phyloP scores from a whole-genome alignment of 441 rosid species.

The Hura crepitans region DNA sequence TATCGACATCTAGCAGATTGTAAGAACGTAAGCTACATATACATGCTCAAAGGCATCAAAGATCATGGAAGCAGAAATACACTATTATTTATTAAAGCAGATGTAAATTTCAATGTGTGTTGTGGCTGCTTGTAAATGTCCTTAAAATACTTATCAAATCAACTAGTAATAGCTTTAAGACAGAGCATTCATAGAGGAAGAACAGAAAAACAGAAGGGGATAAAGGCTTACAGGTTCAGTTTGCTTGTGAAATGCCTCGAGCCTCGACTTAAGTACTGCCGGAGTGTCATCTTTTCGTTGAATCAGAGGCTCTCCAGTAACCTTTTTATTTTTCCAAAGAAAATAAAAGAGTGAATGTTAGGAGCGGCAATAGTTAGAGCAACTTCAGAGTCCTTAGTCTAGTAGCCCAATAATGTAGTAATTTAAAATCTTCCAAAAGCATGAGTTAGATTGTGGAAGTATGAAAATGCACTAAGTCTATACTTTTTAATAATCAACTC shows the following conservation, averaged over 20 bases:
- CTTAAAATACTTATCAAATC: not conserved
- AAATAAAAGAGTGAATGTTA: not conserved
- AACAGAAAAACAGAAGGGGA: not conserved
- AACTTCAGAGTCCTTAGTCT: not conserved
- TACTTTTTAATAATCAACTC: not conserved
- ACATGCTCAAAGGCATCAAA: not conserved
- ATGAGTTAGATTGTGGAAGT: not conserved
- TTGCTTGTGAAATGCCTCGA: slow-evolving; percentile 87
- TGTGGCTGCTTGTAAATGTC: not conserved
- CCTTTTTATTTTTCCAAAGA: slow-evolving; percentile 28
- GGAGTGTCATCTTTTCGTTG: slow-evolving; percentile 93
- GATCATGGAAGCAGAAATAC: not conserved
- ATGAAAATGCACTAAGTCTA: not conserved
- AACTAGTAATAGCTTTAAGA: not conserved
- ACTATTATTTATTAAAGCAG: not conserved
- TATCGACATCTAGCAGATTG: not conserved
- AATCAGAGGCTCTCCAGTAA: slow-evolving; percentile 75
- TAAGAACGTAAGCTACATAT: not conserved
- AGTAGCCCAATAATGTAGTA: not conserved
- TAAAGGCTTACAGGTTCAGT: slow-evolving; percentile 71
- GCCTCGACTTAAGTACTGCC: slow-evolving; percentile 78
- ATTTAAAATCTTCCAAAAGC: not conserved
- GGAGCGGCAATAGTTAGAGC: not conserved
- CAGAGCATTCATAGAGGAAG: not conserved
- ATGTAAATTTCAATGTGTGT: not conserved